Conservation (phyloP, 371 early-diverging fungal species). For the Actinomortierella wolfii region DNA sequence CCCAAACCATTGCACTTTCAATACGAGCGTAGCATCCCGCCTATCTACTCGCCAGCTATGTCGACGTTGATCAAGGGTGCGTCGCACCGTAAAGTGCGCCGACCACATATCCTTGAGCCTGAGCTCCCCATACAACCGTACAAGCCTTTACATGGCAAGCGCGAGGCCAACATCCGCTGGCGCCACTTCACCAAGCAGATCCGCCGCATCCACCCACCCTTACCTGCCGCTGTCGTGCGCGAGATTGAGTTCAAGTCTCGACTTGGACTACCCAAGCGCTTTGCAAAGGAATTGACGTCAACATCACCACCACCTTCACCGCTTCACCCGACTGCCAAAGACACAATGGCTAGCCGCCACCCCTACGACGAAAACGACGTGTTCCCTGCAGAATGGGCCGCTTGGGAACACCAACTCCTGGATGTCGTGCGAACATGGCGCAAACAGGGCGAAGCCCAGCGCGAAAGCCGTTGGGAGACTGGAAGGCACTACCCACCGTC, state of each 20-base stretch:
- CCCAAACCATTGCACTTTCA: conserved; percentile 19
- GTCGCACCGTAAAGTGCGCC: conserved; percentile 6
- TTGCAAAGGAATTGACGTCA: neutral
- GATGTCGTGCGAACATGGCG: conserved; percentile 21
- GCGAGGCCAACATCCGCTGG: conserved; percentile 43
- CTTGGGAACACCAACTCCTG: conserved; percentile 23
- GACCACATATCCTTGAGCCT: conserved; percentile 3
- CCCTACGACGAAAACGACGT: neutral
- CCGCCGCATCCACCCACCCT: conserved; percentile 15
- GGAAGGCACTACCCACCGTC: conserved; percentile 21
- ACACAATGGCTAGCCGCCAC: neutral
- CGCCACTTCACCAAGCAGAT: conserved; percentile 25
- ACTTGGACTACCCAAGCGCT: conserved; percentile 9
- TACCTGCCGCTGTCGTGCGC: conserved; percentile 16
- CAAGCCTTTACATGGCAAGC: conserved; percentile 34
- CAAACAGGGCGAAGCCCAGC: conserved; percentile 11
- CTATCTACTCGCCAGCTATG: conserved; percentile 14
- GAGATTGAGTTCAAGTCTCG: conserved; percentile 38
- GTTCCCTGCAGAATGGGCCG: neutral
- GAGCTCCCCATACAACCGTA: conserved; percentile 20
- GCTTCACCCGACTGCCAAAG: neutral
- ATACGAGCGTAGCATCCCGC: conserved; percentile 25
- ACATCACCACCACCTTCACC: neutral
- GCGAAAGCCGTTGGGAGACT: conserved; percentile 8
- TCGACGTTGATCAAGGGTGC: conserved; percentile 10